These are phyloP conservation scores for Phylloporus scabripes DNA, from an alignment of 768 basidiomycete genomes.

Conservation along the genomic window DNA sequence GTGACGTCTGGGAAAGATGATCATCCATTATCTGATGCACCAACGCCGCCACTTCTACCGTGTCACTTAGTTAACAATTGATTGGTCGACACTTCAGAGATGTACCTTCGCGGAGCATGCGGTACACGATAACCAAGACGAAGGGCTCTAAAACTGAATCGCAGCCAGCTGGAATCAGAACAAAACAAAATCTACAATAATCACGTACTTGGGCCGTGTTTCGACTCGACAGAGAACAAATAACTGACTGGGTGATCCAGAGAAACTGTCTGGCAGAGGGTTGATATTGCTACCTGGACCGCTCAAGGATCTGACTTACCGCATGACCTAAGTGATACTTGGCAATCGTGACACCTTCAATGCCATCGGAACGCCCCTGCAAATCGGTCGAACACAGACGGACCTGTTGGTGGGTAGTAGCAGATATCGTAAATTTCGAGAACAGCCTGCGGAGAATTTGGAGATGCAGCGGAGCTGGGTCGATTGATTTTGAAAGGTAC, in stretches of 20 bases:
- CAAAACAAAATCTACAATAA: not conserved
- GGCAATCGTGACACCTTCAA: constrained; percentile 48
- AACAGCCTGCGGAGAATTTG: constrained; percentile 54
- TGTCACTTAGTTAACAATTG: constrained; percentile 5
- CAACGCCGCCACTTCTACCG: constrained; percentile 61
- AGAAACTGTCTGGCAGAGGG: constrained; percentile 58
- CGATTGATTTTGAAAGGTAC: constrained; percentile 34
- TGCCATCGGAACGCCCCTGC: constrained; percentile 38
- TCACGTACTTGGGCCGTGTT: constrained; percentile 50
- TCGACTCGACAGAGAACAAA: constrained; percentile 72
- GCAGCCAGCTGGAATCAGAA: constrained; percentile 1
- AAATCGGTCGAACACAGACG: constrained; percentile 62
- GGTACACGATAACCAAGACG: constrained; percentile 63
- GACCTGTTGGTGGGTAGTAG: constrained; percentile 73
- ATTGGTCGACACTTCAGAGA: not conserved
- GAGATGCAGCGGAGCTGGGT: not conserved
- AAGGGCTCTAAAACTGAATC: constrained; percentile 56
- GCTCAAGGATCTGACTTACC: constrained; percentile 33
- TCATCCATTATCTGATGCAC: constrained; percentile 46
- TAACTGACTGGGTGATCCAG: constrained; percentile 72
- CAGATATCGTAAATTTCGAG: constrained; percentile 86
- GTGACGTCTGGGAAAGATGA: constrained; percentile 34
- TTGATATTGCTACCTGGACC: not conserved
- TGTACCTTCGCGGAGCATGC: constrained; percentile 77
- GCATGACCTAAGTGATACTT: constrained; percentile 44